These are phyloP conservation scores for Talaromyces funiculosus DNA, from an alignment of 2,329 filamentous ascomycete species.

Conservation along the genomic window DNA sequence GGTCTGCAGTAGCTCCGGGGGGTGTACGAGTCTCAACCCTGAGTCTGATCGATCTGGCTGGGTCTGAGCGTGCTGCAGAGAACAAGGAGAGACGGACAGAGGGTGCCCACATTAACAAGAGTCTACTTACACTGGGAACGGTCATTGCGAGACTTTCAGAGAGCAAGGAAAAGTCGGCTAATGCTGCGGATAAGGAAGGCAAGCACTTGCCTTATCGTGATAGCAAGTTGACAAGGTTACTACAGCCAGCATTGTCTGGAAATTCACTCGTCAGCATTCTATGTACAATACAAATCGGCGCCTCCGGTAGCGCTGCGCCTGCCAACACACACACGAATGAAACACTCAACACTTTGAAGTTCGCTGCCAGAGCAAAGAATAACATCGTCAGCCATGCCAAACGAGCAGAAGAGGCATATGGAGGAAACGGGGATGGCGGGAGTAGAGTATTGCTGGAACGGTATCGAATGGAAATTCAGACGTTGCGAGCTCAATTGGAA, in stretches of 20 bases:
- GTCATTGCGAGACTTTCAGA: slow-evolving; percentile 92
- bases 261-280: slow-evolving; percentile 95
- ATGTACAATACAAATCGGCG: slow-evolving; percentile 89
- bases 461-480: slow-evolving; percentile 87
- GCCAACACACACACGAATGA: slow-evolving; percentile 74
- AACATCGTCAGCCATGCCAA: slow-evolving; percentile 97
- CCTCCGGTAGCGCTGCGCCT: slow-evolving; percentile 63
- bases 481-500: slow-evolving; percentile 74
- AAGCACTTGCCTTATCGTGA: slow-evolving; percentile 96
- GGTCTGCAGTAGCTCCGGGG: slow-evolving; percentile 67
- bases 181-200: slow-evolving; percentile 69
- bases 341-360: slow-evolving; percentile 93
- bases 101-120: slow-evolving; percentile 98
- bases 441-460: slow-evolving; percentile 83
- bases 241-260: slow-evolving; percentile 88
- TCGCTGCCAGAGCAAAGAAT: slow-evolving; percentile 93
- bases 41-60: slow-evolving; percentile 91
- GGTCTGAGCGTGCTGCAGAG: slow-evolving; percentile 92
- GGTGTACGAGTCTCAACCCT: slow-evolving; percentile 93
- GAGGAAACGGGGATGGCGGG: slow-evolving; percentile 72
- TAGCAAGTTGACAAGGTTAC: slow-evolving; percentile 88
- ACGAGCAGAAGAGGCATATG: slow-evolving; percentile 82
- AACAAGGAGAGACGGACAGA: slow-evolving; percentile 90
- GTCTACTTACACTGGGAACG: slow-evolving; percentile 85
- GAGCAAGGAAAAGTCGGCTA: slow-evolving; percentile 74